A percentile compares a stretch with the other conserved stretches of the same genome.
phyloP scores from a whole-genome alignment of 306 rosid genomes.

The Gastrolobium villosum region DNA sequence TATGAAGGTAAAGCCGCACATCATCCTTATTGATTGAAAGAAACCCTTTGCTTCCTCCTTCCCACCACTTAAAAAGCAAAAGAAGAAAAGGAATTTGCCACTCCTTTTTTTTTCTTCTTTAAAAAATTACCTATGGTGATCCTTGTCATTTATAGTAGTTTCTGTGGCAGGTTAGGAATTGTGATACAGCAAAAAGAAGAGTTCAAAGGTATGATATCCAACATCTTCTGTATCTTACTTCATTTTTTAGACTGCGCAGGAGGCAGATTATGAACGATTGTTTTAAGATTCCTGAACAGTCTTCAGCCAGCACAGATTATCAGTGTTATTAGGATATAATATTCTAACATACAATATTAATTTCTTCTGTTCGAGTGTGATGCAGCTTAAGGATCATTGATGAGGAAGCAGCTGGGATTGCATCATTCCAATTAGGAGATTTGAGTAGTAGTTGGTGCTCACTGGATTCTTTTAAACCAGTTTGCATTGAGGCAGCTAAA shows the following conservation, averaged over 20 bases:
- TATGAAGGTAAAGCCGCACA: conserved; percentile 37
- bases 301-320: conserved; percentile 3
- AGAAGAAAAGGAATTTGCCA: neutral
- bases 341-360: conserved; percentile 6
- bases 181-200: conserved; percentile 39
- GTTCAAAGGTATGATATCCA: conserved; percentile 42
- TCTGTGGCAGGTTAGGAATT: conserved; percentile 40
- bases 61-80: neutral
- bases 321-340: conserved; percentile 15
- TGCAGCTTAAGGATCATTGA: conserved; percentile 48
- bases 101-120: neutral
- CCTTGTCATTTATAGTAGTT: conserved; percentile 36
- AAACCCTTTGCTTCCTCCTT: neutral
- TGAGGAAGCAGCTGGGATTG: conserved; percentile 46
- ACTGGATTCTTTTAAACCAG: conserved; percentile 41
- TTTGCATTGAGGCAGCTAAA: conserved; percentile 33
- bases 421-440: conserved; percentile 48
- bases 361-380: conserved; percentile 3
- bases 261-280: neutral
- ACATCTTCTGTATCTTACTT: conserved; percentile 26
- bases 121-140: neutral
- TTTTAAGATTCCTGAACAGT: neutral
- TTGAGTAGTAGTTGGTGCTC: conserved; percentile 48
- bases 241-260: neutral
- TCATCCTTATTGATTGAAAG: conserved; percentile 28